phyloP scores from a whole-genome alignment of 306 rosid genomes.

The Cucurbita argyrosperma region DNA sequence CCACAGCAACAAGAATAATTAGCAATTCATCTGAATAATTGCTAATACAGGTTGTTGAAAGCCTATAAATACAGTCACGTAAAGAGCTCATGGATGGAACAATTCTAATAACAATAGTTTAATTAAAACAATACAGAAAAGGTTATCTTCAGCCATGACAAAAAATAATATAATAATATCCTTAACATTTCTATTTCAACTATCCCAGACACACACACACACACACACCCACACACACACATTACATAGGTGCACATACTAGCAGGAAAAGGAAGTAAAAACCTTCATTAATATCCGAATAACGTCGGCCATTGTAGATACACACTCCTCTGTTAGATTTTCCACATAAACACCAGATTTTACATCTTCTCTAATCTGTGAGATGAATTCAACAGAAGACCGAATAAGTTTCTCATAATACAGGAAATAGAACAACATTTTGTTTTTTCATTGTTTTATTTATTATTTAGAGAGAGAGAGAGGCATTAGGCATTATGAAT shows the following conservation, averaged over 20 bases:
- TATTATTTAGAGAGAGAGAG: background rate
- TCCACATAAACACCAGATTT: conserved; percentile 98
- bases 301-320: conserved; percentile 56
- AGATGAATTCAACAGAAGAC: conserved; percentile 4
- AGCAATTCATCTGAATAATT: background rate
- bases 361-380: conserved; percentile 94
- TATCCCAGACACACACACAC: background rate
- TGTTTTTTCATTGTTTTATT: background rate
- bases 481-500: background rate
- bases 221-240: no score
- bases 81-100: background rate
- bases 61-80: background rate
- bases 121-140: background rate
- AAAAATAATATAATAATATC: background rate
- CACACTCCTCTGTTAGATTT: conserved; percentile 78
- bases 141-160: background rate
- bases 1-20: background rate
- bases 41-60: background rate
- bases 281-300: conserved; percentile 74
- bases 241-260: background rate
- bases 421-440: background rate
- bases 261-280: conserved; percentile 6
- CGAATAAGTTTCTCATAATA: conserved; percentile 7
- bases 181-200: background rate
- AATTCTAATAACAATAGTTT: background rate